Conservation (phyloP, 371 early-diverging fungal species). For the Sporodiniella umbellata region DNA sequence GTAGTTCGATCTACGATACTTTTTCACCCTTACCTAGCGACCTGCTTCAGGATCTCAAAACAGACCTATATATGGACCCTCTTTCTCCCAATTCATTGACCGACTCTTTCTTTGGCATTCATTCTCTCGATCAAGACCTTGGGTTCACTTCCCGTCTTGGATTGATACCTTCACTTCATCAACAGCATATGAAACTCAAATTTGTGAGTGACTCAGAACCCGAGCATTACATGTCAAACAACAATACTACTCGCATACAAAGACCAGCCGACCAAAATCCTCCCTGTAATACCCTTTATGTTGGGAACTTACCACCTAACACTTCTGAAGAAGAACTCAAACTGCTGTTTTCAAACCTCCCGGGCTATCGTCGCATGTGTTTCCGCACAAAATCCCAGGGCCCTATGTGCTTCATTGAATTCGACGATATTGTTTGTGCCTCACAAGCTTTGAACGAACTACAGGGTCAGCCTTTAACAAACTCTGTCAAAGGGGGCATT, state of each 20-base stretch:
- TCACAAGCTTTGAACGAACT: constrained; percentile 82
- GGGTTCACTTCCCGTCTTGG: neutral
- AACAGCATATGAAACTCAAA: constrained; percentile 8
- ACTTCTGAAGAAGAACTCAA: constrained; percentile 88
- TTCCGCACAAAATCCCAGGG: constrained; percentile 83
- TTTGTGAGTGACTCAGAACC: constrained; percentile 5
- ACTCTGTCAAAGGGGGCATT: constrained; percentile 91
- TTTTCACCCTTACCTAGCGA: constrained; percentile 61
- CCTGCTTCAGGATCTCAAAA: constrained; percentile 51
- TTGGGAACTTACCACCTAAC: constrained; percentile 87
- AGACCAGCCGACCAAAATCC: constrained; percentile 77
- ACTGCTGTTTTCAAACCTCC: constrained; percentile 68
- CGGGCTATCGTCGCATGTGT: constrained; percentile 86
- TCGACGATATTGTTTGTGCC: constrained; percentile 87
- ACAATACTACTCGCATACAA: neutral
- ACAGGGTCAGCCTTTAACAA: constrained; percentile 77
- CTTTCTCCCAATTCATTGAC: constrained; percentile 24
- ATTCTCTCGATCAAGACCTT: constrained; percentile 26
- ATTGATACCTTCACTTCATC: constrained; percentile 2
- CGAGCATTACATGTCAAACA: constrained; percentile 1
- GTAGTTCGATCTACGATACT: constrained; percentile 2
- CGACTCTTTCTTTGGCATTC: constrained; percentile 29
- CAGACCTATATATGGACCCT: constrained; percentile 49
- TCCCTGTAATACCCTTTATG: constrained; percentile 95
- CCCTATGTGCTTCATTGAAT: constrained; percentile 95